Percentiles rank a stretch among this genome's conserved stretches.
Evolutionary conservation across 495 filamentous ascomycete genomes (phyloP).

Genomic region (Neurospora hispaniola): DNA sequence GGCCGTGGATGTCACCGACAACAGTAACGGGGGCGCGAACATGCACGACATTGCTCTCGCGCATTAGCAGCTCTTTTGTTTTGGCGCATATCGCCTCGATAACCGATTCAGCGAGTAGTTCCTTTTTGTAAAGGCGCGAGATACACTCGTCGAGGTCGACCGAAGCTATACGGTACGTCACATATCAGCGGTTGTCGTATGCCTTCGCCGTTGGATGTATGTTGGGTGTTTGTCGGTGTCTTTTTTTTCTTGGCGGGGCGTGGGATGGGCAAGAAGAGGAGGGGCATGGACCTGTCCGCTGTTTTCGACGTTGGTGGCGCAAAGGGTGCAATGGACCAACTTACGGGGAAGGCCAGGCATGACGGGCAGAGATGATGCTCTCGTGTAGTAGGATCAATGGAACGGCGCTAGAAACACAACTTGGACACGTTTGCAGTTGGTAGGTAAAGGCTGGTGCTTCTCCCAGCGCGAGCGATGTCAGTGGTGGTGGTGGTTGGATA

Average conservation of each 20-base stretch:
- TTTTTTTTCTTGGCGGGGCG: constrained; percentile 4
- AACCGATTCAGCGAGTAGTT: constrained; percentile 91
- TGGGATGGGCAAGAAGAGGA: constrained; percentile 1
- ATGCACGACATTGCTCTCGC: constrained; percentile 98
- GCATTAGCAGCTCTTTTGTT: constrained; percentile 96
- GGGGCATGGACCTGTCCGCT: neutral
- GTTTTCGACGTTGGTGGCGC: constrained; percentile 1
- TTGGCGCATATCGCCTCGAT: constrained; percentile 99
- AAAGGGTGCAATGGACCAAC: constrained; percentile 16
- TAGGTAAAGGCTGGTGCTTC: constrained; percentile 11
- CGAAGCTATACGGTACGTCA: constrained; percentile 48
- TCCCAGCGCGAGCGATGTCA: constrained; percentile 24
- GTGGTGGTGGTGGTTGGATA: constrained; percentile 15
- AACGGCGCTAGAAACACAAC: neutral
- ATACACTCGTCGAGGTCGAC: constrained; percentile 99
- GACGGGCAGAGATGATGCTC: constrained; percentile 20
- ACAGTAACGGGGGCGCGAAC: constrained; percentile 95
- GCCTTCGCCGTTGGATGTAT: neutral
- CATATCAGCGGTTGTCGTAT: constrained; percentile 1
- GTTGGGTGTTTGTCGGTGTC: constrained; percentile 1
- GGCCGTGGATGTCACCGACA: constrained; percentile 95
- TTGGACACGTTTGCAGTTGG: neutral
- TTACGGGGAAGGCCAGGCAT: constrained; percentile 89
- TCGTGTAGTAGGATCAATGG: neutral
- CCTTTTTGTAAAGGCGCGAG: constrained; percentile 86